Evolutionary conservation across 192 early-diverging fungal genomes (phyloP), one percentile per base, ranked within the genome.

Genomic region (Rhizophagus prolifer): DNA sequence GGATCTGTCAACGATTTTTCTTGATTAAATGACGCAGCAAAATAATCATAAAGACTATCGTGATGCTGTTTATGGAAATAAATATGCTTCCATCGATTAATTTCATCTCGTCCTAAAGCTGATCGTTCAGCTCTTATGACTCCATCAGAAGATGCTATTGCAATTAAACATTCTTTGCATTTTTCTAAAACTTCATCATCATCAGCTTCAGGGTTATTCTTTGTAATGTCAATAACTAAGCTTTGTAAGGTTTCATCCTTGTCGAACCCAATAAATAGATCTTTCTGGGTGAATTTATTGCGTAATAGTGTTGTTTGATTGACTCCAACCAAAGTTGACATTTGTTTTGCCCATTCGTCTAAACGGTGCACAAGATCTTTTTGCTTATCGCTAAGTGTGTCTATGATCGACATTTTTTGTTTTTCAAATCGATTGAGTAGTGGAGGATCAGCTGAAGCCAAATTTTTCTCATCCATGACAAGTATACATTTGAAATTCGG

Each of bases 181-280:
- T 46, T 25, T 50, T 58, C 26, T 41, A 64, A 8, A 59, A 79
- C 75, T 12, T n/a, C 61, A 4, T 58, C 61, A 58, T 72, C 31
- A 41, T 63, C 10, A 10, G 13, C 13, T 10, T 38, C 14, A 14
- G 75, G 50, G 59, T 76, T 68, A 13, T 59, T 76, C 34, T 69
- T 50, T 9, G 25, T 16, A 31, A 13, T 0, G 30, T 76, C 31
- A 7, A 76, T 68, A 21, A 76, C 64, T 58, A 76, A 59, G 38
- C 78, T 79, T 31, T 67, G 70, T 19, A 79, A 16, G 14, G 72
- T 79, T 28, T 74, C 72, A n/a, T 47, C 63, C 25, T 12, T 9
- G 23, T 63, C 19, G 36, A 66, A 79, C 4, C 78, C 71, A 64
- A 79, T 73, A 5, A 79, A 79, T 23, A 79, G 10, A 61, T 79